Base-by-base conservation (phyloP, 1,284 basidiomycete species). In the Xerocomus minutiporus region DNA sequence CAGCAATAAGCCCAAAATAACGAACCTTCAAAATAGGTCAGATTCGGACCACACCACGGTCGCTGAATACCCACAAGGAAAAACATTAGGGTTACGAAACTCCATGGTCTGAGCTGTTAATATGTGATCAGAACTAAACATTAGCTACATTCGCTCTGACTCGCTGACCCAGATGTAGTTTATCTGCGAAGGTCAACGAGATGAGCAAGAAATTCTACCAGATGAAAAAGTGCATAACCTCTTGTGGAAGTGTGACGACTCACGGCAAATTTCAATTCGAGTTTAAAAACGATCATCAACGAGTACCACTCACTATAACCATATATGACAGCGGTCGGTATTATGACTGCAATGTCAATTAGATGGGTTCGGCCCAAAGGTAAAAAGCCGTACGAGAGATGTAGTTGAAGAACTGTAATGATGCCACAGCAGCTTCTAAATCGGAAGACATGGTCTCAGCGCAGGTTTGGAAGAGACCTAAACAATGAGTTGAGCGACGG, bases 91-190 rank as follows among this genome's bases (percentile, higher is more conserved):
- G 61, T 55, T 3, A 65, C 53, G 36, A 47, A 25, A 17, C 48
- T 59, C 61, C 63, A 62, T 32, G 57, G n/a, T 29, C 43, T 54
- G n/a, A 28, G 59, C 63, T 65, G 35, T 46, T 15, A 40, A 29
- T 3, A 28, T 6, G 1, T 3, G 1, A 36, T 65, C 29, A 61
- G 55, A 28, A 6, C 26, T 20, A 32, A 8, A 2, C 7, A 23
- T 13, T 3, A 1, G 35, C 25, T 35, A 6, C 4, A 32, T 49
- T 48, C 25, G 32, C 13, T 13, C 25, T 40, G 3, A 25, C 23
- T 46, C n/a, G 46, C 61, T 23, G 28, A 65, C 61, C 63, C 61
- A 62, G 12, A 62, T 31, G 17, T 48, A 53, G 0, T 34, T 25
- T 55, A 65, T 47, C 61, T 65, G 38, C 1, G 2, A 36, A 29